Evolutionary conservation across 2,329 filamentous ascomycete genomes (phyloP), one percentile per base, ranked within the genome.

Genomic region (Aspergillus sp.): DNA sequence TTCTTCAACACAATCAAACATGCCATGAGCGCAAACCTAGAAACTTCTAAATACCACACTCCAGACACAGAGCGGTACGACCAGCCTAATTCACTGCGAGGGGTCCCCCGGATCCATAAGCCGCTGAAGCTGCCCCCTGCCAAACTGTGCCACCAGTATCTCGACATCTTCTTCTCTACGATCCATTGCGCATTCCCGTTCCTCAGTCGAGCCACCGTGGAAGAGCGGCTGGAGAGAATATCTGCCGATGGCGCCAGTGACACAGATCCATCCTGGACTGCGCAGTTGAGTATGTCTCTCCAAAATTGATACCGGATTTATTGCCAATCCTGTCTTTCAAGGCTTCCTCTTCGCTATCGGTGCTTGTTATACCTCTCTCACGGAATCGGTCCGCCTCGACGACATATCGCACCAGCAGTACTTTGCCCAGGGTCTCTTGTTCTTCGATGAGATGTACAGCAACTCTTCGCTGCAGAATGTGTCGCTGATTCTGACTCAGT

Each of bases 1-100:
- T 75, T 76, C 55, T 74, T 73, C 60, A 70, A 75, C 39, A 30
- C 27, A 9, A 30, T 30, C 27, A 30, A 30, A 30, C 27, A 30
- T 30, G 27, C 27, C 59, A 70, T 5, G 64, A 75, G 15, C 68
- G 71, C 62, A 51, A 51, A 51, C 22, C 15, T 13, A 8, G 44
- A 46, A 30, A 30, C 27, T 9, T 30, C 27, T 3, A 30, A 30
- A 11, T 30, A 30, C 9, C 27, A 3, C 27, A 9, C 3, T 20
- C 20, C 27, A 11, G 27, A 11, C 9, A 30, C 27, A 30, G 27
- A 30, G 9, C 27, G 27, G 27, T 30, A 30, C 27, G 27, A 30
- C 27, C 27, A 30, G 20, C 19, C 24, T 6, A 6, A 46, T 13
- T 46, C 44, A 30, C 30, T 42, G 9, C 44, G 24, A 13, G 24